Base-by-base conservation (phyloP, 768 basidiomycete genomes). In the Pulveroboletus frians region DNA sequence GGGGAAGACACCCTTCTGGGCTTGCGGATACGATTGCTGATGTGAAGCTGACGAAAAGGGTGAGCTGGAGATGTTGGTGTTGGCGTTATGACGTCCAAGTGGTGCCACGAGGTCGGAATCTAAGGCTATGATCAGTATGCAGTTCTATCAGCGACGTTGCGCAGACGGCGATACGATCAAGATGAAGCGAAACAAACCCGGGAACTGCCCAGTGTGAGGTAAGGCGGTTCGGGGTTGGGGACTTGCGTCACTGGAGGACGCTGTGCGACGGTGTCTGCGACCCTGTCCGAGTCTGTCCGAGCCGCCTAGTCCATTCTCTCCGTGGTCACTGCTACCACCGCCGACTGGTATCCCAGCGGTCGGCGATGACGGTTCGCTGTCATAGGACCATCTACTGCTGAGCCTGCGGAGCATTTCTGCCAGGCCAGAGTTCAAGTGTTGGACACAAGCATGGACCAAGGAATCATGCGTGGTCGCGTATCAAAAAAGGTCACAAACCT, bases 241-340 rank as follows among this genome's bases (percentile, higher is more conserved):
- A 1, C 76, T 76, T 21, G 74, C 73, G 59, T 79, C 78, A 57
- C 64, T 73, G 4, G 76, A 79, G 37, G 75, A 77, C 53, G 58
- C 64, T 39, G 60, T 56, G 55, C 67, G 63, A 52, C 54, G 62
- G 31, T 67, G 60, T 37, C 51, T 44, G 43, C 52, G 50, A 46
- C 49, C 39, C 23, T 45, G 53, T 10, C 44, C 44, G 35, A 23
- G 30, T 18, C 35, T 49, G 46, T 53, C 50, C 18, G 47, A 47
- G 30, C 46, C 41, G 9, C 40, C 47, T 42, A 43, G 21, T 34
- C 43, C 45, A 36, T 17, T 26, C 21, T 51, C 55, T 38, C 53
- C 34, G 17, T 45, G 38, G 47, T 50, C 53, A 18, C 31, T 31
- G 38, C 39, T 36, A 2, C 46, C 54, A 40, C 26, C 53, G 30